Conservation (phyloP, 2,329 filamentous ascomycete genomes). For the Boeremia exigua region DNA sequence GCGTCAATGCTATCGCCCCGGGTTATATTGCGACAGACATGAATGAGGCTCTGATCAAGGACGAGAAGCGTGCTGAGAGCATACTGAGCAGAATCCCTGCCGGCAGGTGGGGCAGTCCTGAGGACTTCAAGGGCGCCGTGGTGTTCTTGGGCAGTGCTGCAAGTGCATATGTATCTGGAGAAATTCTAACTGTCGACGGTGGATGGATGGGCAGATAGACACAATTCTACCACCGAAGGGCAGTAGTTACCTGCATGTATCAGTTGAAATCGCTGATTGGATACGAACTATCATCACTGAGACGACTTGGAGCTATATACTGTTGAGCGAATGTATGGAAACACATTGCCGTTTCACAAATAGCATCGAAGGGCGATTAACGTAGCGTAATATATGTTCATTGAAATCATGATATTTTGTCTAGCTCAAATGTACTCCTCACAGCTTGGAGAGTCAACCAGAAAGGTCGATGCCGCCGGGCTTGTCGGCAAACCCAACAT, state of each 20-base stretch:
- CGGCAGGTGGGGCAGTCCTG: slow-evolving; percentile 79
- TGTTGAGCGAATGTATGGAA: neutral
- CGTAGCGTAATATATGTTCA: neutral
- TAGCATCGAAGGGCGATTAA: neutral
- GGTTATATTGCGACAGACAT: slow-evolving; percentile 95
- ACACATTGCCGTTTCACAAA: neutral
- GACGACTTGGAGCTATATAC: too few species aligned
- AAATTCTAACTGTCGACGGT: slow-evolving; percentile 83
- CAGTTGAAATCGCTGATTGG: neutral
- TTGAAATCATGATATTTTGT: slow-evolving; percentile 10
- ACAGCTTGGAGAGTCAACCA: slow-evolving; percentile 31
- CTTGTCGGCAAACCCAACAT: slow-evolving; percentile 59
- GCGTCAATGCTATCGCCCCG: slow-evolving; percentile 86
- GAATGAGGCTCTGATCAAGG: slow-evolving; percentile 81
- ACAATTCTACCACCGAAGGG: neutral
- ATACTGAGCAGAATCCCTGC: slow-evolving; percentile 84
- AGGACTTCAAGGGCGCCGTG: slow-evolving; percentile 85
- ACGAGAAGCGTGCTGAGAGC: slow-evolving; percentile 71
- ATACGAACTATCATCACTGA: too few species aligned
- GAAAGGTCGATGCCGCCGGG: slow-evolving; percentile 45
- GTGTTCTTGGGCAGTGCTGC: slow-evolving; percentile 79
- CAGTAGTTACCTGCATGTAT: neutral
- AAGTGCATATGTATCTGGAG: slow-evolving; percentile 82
- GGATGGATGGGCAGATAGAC: slow-evolving; percentile 87
- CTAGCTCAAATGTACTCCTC: slow-evolving; percentile 18